phyloP scores from a whole-genome alignment of 257 asterid genomes.

The Ehretia macrophylla region DNA sequence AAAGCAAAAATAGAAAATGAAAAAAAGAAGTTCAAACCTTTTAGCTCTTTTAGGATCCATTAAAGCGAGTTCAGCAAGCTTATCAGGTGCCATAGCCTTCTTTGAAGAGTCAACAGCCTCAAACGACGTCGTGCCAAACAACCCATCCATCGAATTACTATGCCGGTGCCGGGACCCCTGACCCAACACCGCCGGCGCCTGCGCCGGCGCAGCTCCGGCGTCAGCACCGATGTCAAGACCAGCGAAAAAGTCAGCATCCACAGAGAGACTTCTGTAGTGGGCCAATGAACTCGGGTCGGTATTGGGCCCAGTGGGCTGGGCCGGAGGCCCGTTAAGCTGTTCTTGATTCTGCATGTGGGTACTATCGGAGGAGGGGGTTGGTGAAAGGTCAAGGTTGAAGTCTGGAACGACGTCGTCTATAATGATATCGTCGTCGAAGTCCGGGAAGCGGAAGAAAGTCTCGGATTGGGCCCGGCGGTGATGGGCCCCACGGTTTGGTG shows the following conservation, averaged over 20 bases:
- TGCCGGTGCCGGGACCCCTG: constrained; percentile 53
- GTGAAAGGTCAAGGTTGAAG: constrained; percentile 29
- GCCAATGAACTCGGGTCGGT: constrained; percentile 17
- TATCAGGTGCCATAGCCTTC: constrained; percentile 69
- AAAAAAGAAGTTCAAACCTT: constrained; percentile 41
- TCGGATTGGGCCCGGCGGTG: constrained; percentile 95
- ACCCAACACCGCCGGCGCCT: constrained; percentile 12
- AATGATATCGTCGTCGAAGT: constrained; percentile 61
- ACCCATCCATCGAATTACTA: constrained; percentile 82
- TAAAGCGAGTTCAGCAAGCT: constrained; percentile 71
- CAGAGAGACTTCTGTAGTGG: constrained; percentile 70
- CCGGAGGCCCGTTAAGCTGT: constrained; percentile 15
- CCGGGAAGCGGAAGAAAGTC: constrained; percentile 76
- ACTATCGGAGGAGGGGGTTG: constrained; percentile 21
- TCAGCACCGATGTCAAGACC: constrained; percentile 49
- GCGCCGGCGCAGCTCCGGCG: constrained; percentile 15
- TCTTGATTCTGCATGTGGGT: not conserved
- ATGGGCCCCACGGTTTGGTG: constrained; percentile 56
- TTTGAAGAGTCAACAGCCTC: constrained; percentile 58
- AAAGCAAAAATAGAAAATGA: not conserved
- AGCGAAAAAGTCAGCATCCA: constrained; percentile 79
- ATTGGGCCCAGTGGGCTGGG: constrained; percentile 27
- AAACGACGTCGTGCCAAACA: constrained; percentile 41
- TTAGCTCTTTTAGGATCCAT: constrained; percentile 95
- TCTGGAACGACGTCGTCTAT: constrained; percentile 59